A percentile compares a stretch with the other conserved stretches of the same genome.
Conservation (phyloP, 2,329 filamentous ascomycete species). For the Ceratocystis huliohia region DNA sequence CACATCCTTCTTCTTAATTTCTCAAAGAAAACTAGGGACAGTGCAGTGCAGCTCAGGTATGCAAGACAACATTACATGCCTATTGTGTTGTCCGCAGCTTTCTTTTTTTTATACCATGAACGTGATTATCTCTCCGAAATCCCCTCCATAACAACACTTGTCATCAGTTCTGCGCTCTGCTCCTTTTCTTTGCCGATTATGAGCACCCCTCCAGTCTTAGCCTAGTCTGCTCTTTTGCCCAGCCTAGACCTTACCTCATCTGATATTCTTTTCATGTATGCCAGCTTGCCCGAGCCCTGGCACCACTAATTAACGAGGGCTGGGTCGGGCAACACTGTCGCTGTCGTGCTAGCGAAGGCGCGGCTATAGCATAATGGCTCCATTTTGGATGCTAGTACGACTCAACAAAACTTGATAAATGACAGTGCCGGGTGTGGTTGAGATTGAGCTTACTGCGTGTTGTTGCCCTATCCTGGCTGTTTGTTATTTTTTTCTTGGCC, state of each 20-base stretch:
- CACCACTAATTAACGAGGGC: background rate
- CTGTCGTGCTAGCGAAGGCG: background rate
- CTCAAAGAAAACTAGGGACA: background rate
- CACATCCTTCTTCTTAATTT: background rate
- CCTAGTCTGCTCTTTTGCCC: background rate
- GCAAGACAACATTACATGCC: background rate
- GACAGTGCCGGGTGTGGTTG: background rate
- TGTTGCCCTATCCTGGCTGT: too few relatives aligned
- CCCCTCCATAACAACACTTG: background rate
- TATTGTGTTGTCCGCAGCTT: background rate
- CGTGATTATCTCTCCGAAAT: background rate
- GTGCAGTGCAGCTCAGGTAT: background rate
- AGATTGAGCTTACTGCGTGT: background rate
- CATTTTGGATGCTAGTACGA: background rate
- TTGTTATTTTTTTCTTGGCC: too few relatives aligned
- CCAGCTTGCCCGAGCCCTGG: background rate
- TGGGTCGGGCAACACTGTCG: background rate
- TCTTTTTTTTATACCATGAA: background rate
- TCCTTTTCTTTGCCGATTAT: background rate
- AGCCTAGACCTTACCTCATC: background rate
- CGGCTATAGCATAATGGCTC: conserved; percentile 1
- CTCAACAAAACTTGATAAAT: background rate
- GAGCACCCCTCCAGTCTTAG: background rate
- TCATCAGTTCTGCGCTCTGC: background rate
- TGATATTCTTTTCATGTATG: background rate